These are phyloP conservation scores for Thelephora ganbajun DNA, from an alignment of 768 basidiomycete genomes.

Conservation along the genomic window DNA sequence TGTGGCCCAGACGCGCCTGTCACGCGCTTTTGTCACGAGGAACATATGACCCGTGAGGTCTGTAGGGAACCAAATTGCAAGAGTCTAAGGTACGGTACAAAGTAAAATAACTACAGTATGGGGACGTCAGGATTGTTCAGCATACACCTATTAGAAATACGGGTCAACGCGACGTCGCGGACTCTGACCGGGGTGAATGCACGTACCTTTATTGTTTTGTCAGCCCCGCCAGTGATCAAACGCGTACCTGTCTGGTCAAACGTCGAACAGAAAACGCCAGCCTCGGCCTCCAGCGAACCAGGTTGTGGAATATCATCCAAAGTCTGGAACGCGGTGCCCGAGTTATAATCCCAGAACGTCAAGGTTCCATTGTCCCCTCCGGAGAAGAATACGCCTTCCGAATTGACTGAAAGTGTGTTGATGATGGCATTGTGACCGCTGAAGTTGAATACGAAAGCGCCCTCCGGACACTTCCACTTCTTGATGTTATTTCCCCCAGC, in stretches of 20 bases:
- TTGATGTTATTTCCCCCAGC: slow-evolving; percentile 99
- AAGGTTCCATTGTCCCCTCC: slow-evolving; percentile 95
- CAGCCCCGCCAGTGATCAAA: slow-evolving; percentile 90
- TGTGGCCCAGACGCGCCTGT: neutral
- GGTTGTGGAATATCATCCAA: slow-evolving; percentile 91
- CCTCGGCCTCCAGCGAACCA: slow-evolving; percentile 95
- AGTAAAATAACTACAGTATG: neutral
- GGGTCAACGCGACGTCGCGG: neutral
- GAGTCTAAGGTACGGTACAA: neutral
- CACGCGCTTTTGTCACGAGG: neutral
- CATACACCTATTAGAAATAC: slow-evolving; percentile 37
- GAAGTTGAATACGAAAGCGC: slow-evolving; percentile 92
- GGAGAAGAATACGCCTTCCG: slow-evolving; percentile 94
- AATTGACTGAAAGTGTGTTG: slow-evolving; percentile 87
- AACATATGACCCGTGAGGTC: neutral
- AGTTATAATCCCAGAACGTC: slow-evolving; percentile 90
- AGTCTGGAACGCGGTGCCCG: slow-evolving; percentile 90
- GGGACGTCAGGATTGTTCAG: slow-evolving; percentile 47
- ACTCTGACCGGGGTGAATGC: slow-evolving; percentile 1
- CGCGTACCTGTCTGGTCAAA: slow-evolving; percentile 94
- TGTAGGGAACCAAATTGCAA: neutral
- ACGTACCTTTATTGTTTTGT: slow-evolving; percentile 94
- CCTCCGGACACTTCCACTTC: slow-evolving; percentile 98
- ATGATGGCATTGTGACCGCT: slow-evolving; percentile 94
- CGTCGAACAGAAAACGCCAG: slow-evolving; percentile 92